Conservation (phyloP, 1,284 basidiomycete genomes). For the Sanghuangporus baumii region DNA sequence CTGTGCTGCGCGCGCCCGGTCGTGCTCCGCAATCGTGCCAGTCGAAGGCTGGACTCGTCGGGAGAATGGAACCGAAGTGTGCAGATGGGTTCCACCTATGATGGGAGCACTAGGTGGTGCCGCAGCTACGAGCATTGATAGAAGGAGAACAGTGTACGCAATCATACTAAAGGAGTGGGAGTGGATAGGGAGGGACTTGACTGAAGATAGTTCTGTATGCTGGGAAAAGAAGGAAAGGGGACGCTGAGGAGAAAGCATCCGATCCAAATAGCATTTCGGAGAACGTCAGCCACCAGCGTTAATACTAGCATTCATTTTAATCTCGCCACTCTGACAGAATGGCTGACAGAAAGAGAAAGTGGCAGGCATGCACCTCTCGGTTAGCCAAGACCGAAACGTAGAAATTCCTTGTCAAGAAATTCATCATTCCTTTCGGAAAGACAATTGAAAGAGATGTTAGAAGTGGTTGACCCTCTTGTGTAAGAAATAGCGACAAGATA, state of each 20-base stretch:
- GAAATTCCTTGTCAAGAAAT: not conserved
- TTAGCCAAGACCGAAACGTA: not conserved
- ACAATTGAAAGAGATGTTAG: too few relatives aligned
- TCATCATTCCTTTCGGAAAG: too few relatives aligned
- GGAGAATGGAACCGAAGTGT: slow-evolving; percentile 10
- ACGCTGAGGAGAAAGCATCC: not conserved
- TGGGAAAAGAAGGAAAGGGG: not conserved
- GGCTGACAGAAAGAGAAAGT: not conserved
- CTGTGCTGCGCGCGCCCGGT: slow-evolving; percentile 13
- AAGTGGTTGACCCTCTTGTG: too few relatives aligned
- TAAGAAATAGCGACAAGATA: too few relatives aligned
- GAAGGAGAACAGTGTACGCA: not conserved
- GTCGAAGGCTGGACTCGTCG: not conserved
- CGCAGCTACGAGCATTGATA: not conserved
- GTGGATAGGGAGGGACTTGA: not conserved
- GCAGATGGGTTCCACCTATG: not conserved
- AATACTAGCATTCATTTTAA: too few relatives aligned
- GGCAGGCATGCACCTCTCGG: not conserved
- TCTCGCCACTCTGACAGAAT: not conserved
- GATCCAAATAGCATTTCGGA: not conserved
- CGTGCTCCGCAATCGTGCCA: slow-evolving; percentile 8
- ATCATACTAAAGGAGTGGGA: not conserved
- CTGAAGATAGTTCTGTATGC: not conserved
- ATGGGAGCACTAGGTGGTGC: not conserved
- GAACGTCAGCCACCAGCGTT: too few relatives aligned